Conservation (phyloP, 2,329 filamentous ascomycete genomes). For the Phoma sp. region DNA sequence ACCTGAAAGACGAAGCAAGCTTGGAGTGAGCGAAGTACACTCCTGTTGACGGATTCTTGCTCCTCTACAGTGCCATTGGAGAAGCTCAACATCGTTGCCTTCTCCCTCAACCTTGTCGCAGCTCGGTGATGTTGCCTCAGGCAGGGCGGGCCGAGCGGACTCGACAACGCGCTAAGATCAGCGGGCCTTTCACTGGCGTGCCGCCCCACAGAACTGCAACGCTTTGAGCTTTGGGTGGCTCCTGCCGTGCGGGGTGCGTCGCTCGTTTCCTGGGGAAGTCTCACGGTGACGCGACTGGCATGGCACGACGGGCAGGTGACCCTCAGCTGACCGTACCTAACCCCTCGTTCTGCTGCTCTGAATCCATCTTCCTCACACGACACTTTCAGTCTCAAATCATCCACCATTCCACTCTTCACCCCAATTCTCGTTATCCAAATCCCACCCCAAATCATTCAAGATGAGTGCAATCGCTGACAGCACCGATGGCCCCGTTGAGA, state of each 20-base stretch:
- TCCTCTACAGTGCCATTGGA: neutral
- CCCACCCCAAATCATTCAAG: constrained; percentile 34
- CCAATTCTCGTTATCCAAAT: constrained; percentile 24
- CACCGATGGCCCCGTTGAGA: constrained; percentile 58
- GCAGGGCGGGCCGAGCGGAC: constrained; percentile 18
- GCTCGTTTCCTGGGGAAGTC: constrained; percentile 34
- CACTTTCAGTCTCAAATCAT: constrained; percentile 25
- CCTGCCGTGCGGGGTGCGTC: constrained; percentile 31
- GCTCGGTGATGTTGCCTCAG: constrained; percentile 21
- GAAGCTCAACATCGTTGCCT: neutral
- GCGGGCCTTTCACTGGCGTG: constrained; percentile 23
- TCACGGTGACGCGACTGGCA: constrained; percentile 28
- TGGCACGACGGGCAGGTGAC: constrained; percentile 33
- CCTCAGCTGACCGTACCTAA: constrained; percentile 29
- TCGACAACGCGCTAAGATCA: constrained; percentile 18
- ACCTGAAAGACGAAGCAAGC: too few relatives aligned
- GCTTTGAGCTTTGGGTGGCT: constrained; percentile 22
- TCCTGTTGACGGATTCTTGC: too few relatives aligned
- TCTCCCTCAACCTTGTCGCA: neutral
- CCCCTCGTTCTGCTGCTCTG: constrained; percentile 17
- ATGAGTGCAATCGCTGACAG: constrained; percentile 52
- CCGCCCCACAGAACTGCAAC: constrained; percentile 27
- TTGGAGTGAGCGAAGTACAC: too few relatives aligned
- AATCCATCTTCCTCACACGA: constrained; percentile 26
- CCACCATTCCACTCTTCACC: constrained; percentile 27